These are phyloP conservation scores for Leccinum pachyderme DNA, from an alignment of 1,284 basidiomycete species.

Conservation along the genomic window DNA sequence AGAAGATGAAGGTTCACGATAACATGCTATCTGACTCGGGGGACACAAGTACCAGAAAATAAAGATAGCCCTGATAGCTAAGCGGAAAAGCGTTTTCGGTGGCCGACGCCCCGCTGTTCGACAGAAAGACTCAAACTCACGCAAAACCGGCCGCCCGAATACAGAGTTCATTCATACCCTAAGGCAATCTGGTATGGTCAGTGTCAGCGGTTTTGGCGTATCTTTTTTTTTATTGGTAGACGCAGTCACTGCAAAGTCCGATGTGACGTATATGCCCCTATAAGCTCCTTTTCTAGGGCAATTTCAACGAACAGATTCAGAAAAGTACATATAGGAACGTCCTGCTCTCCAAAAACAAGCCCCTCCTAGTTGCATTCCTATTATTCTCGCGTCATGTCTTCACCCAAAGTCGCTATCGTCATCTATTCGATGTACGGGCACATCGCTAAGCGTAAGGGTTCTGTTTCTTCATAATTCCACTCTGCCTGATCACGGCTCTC, in stretches of 20 bases:
- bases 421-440: constrained; percentile 55
- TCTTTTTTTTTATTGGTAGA: neutral
- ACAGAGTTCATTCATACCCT: neutral
- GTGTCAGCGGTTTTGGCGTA: neutral
- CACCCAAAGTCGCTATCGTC: constrained; percentile 42
- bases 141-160: constrained; percentile 2
- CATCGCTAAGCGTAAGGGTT: constrained; percentile 37
- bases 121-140: neutral
- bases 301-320: neutral
- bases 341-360: neutral
- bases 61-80: neutral
- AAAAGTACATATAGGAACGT: constrained; percentile 12
- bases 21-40: neutral
- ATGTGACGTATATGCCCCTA: constrained; percentile 11
- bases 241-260: neutral
- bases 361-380: neutral
- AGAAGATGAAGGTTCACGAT: neutral
- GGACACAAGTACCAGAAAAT: neutral
- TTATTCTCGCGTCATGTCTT: constrained; percentile 21
- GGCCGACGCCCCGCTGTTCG: neutral
- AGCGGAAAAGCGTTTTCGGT: neutral
- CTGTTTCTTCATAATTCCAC: neutral
- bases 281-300: constrained; percentile 3
- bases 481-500: neutral
- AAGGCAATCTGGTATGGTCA: neutral